Percentiles rank a stretch among this genome's conserved stretches.
Evolutionary conservation across 2,329 filamentous ascomycete genomes (phyloP).

Genomic region (Sarocladium strictum): DNA sequence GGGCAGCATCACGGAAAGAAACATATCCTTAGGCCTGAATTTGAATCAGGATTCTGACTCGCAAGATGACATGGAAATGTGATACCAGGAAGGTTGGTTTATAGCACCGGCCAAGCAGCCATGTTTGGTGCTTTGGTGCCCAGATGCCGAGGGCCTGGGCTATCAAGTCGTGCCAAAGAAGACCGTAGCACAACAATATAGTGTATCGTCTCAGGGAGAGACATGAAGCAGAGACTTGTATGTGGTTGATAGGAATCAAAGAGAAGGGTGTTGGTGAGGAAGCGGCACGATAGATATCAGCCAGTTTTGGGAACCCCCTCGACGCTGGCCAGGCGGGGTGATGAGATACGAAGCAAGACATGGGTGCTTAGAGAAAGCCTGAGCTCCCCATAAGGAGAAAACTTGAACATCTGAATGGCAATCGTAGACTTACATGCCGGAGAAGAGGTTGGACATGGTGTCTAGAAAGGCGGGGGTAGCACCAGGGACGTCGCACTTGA

Average conservation of each 20-base stretch:
- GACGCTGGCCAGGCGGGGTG: constrained; percentile 1
- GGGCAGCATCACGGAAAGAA: too few species aligned
- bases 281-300: not conserved
- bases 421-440: constrained; percentile 50
- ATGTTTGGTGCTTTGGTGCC: not conserved
- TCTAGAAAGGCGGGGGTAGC: constrained; percentile 12
- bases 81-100: not conserved
- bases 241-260: not conserved
- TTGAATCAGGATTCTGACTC: not conserved
- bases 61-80: not conserved
- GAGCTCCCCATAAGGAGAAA: not conserved
- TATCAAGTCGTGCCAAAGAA: not conserved
- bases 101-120: not conserved
- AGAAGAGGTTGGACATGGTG: constrained; percentile 56
- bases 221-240: not conserved
- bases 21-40: too few species aligned
- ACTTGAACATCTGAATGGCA: constrained; percentile 3
- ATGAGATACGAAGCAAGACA: not conserved
- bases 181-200: not conserved
- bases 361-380: not conserved
- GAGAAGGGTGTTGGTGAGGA: not conserved
- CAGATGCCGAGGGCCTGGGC: not conserved
- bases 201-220: not conserved
- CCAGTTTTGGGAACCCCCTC: not conserved
- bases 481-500: constrained; percentile 7